These are phyloP conservation scores for Penicillium fimorum DNA, from an alignment of 495 filamentous ascomycete genomes.

Conservation along the genomic window DNA sequence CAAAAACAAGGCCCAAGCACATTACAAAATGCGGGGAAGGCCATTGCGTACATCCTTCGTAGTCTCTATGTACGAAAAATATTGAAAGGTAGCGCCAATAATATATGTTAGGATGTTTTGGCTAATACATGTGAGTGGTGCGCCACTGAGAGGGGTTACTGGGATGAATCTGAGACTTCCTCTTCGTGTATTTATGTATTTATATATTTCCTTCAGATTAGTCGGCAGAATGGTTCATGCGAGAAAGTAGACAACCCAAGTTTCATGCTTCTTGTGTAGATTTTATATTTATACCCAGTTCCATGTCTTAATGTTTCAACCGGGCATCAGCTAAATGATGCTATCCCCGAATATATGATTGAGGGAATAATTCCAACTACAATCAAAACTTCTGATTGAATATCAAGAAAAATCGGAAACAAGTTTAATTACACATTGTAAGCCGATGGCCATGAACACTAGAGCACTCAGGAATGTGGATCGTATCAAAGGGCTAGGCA, in stretches of 20 bases:
- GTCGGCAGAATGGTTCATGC: background rate
- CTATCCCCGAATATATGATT: background rate
- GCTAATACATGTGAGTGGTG: background rate
- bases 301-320: background rate
- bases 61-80: too few relatives aligned
- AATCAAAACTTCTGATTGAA: too few relatives aligned
- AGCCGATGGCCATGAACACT: background rate
- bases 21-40: too few relatives aligned
- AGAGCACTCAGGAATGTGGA: background rate
- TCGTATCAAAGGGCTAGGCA: background rate
- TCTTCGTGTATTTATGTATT: too few relatives aligned
- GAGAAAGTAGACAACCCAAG: background rate
- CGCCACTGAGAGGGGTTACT: constrained; percentile 2
- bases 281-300: background rate
- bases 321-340: background rate
- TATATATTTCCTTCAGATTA: background rate
- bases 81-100: too few relatives aligned
- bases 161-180: background rate
- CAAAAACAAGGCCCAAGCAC: too few relatives aligned
- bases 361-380: background rate
- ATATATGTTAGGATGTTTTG: too few relatives aligned
- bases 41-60: too few relatives aligned
- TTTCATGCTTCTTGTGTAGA: background rate
- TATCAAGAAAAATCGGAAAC: background rate
- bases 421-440: background rate